Conservation (phyloP, 306 rosid genomes). For the Fragaria vesca region DNA sequence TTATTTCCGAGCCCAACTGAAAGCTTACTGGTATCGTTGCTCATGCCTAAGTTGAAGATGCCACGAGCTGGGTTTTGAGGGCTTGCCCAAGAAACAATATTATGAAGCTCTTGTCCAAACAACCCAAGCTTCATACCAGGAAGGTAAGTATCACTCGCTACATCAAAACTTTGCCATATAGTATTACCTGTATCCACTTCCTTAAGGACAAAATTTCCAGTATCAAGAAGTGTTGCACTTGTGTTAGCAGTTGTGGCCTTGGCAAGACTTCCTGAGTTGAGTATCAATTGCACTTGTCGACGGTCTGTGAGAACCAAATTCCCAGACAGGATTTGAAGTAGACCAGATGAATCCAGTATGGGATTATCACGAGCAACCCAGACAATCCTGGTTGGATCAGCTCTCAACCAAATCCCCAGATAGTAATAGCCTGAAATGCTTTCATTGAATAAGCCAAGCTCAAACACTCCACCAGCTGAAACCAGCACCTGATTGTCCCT, state of each 20-base stretch:
- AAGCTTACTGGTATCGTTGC: background rate
- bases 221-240: conserved; percentile 15
- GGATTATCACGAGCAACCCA: conserved; percentile 21
- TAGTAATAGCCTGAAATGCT: conserved; percentile 1
- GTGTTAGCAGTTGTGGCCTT: background rate
- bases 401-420: conserved; percentile 22
- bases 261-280: conserved; percentile 7
- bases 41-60: background rate
- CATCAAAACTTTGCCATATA: conserved; percentile 21
- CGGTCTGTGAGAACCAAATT: conserved; percentile 19
- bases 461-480: conserved; percentile 12
- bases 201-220: conserved; percentile 2
- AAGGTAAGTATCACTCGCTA: conserved; percentile 8
- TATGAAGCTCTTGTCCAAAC: background rate
- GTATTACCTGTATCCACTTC: background rate
- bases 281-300: conserved; percentile 3
- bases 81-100: conserved; percentile 21
- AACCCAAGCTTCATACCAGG: conserved; percentile 22
- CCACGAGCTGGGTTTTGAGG: conserved; percentile 14
- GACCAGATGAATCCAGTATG: background rate
- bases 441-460: conserved; percentile 18
- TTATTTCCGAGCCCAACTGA: conserved; percentile 5
- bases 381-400: conserved; percentile 5
- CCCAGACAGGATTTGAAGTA: conserved; percentile 11
- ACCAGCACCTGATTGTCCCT: conserved; percentile 10